These are phyloP conservation scores for Didymella segeticola DNA, from an alignment of 2,329 filamentous ascomycete genomes.

Conservation along the genomic window DNA sequence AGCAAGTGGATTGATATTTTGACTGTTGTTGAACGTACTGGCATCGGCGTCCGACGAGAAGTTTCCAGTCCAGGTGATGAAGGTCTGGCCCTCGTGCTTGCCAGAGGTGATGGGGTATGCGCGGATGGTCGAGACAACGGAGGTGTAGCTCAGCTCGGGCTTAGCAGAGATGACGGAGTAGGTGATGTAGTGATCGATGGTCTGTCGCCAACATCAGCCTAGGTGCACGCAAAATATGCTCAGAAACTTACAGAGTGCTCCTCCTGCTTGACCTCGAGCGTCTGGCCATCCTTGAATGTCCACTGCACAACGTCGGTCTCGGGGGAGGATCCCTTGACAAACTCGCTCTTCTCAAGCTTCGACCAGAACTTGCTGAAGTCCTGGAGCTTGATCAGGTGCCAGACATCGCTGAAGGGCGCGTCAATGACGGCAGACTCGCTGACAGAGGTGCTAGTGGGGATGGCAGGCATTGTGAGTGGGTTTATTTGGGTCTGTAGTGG, in stretches of 20 bases:
- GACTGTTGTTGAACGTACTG: conserved; percentile 55
- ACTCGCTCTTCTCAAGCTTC: conserved; percentile 66
- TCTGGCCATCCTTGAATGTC: conserved; percentile 73
- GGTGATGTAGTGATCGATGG: conserved; percentile 77
- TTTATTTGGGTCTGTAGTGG: conserved; percentile 11
- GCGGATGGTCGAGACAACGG: conserved; percentile 71
- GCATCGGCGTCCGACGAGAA: conserved; percentile 75
- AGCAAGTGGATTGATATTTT: not conserved
- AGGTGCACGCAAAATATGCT: not conserved
- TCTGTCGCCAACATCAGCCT: conserved; percentile 48
- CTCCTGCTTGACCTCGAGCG: conserved; percentile 76
- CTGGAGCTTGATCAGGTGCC: conserved; percentile 77
- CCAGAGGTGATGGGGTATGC: conserved; percentile 71
- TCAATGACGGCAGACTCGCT: conserved; percentile 72
- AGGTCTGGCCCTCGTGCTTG: conserved; percentile 68
- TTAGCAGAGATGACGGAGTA: conserved; percentile 73
- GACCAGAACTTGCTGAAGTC: conserved; percentile 73
- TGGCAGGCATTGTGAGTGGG: conserved; percentile 38
- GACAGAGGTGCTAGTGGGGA: conserved; percentile 72
- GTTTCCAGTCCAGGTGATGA: conserved; percentile 72
- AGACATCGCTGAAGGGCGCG: conserved; percentile 70
- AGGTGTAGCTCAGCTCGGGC: conserved; percentile 70
- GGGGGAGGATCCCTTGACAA: conserved; percentile 66
- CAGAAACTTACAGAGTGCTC: conserved; percentile 68
- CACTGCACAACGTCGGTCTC: conserved; percentile 73